Percentiles rank a stretch among this genome's conserved stretches.
phyloP scores from a whole-genome alignment of 768 basidiomycete species.

The Paxillus rubicundulus region DNA sequence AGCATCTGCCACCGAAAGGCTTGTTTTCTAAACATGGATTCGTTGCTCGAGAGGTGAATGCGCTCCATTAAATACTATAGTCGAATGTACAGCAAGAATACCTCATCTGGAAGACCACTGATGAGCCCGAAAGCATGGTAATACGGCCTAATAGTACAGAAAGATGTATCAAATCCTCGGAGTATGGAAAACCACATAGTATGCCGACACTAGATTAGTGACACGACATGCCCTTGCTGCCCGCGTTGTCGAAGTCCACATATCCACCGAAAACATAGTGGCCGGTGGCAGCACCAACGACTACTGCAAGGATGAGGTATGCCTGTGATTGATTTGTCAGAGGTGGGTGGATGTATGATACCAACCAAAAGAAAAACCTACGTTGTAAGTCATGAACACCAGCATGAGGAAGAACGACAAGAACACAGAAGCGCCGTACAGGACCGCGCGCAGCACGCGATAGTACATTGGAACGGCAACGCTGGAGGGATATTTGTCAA shows the following conservation, averaged over 20 bases:
- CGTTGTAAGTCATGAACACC: constrained; percentile 96
- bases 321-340: constrained; percentile 46
- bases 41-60: background rate
- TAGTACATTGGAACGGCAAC: constrained; percentile 47
- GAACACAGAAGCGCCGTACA: constrained; percentile 77
- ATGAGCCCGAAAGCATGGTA: background rate
- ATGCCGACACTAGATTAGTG: constrained; percentile 43
- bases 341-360: background rate
- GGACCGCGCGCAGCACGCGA: constrained; percentile 56
- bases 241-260: constrained; percentile 55
- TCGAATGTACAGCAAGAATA: background rate
- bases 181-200: background rate
- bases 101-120: background rate
- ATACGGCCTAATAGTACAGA: background rate
- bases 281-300: constrained; percentile 78
- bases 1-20: background rate
- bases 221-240: constrained; percentile 70
- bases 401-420: constrained; percentile 92
- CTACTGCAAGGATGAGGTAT: constrained; percentile 80
- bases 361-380: constrained; percentile 36
- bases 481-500: constrained; percentile 31
- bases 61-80: background rate
- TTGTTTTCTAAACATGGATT: background rate
- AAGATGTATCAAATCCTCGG: background rate
- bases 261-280: constrained; percentile 73